Base-by-base conservation (phyloP, 768 basidiomycete genomes). In the Trichaptum fuscoviolaceum region DNA sequence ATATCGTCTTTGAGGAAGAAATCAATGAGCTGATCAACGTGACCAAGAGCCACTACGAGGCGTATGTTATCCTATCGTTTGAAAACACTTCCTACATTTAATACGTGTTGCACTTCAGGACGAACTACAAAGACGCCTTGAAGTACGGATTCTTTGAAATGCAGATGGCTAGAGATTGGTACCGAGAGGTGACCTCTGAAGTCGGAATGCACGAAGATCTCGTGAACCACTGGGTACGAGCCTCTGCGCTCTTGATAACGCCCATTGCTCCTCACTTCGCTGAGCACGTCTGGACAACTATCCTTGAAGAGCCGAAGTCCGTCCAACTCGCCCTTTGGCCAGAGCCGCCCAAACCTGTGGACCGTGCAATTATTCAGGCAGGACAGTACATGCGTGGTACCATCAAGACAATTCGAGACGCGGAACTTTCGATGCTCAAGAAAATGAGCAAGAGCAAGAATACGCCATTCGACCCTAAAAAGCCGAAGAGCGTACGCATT, bases 101-200 rank as follows among this genome's bases (percentile, higher is more conserved):
- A 58, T 65, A 8, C 57, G 24, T 57, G 23, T 15, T n/a, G 35
- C 62, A 8, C 64, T 59, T 52, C 73, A 97, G 96, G 24, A 94
- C 90, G 67, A 87, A 92, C 75, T 99, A 92, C 87, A 99, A 99
- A 78, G 94, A 96, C 67, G 95, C 96, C 10, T 77, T 98, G 68
- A 96, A 98, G 77, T 90, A 84, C 69, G 96, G 96, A 61, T 96
- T 98, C 79, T 99, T 95, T 83, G 95, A 97, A 73, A 85, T 96
- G 70, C 94, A 98, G 76, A 90, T 86, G 63, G 83, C 88, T 1
- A 91, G 97, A 60, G 96, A 99, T 75, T 95, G 95, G 90, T 99
- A 99, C 76, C 93, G 95, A 66, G 92, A 95, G 74, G 93, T 96
- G 63, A 95, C 92, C 2, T 80, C 85, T 7, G 93, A 95, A 68